A percentile compares a stretch with the other conserved stretches of the same genome.
Evolutionary conservation across 177 flowering plant genomes (phyloP).

Genomic region (Vitis hybrid): DNA sequence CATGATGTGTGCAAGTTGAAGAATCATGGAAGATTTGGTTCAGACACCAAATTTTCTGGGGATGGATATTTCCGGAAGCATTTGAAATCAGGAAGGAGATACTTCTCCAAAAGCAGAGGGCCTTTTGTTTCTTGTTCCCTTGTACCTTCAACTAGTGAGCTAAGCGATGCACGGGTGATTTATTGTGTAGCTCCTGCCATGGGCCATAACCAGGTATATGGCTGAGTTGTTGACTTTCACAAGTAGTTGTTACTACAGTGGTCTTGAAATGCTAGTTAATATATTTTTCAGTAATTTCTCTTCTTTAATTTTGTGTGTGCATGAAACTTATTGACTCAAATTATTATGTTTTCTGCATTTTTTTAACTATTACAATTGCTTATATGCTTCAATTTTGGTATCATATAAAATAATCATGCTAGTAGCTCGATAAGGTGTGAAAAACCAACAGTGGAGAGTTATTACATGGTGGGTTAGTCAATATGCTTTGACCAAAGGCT

Average conservation of each 20-base stretch:
- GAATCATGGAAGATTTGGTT: constrained; percentile 13
- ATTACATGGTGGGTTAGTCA: too few relatives aligned
- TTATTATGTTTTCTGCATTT: too few relatives aligned
- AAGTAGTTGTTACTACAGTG: neutral
- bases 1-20: constrained; percentile 24
- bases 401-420: too few relatives aligned
- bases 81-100: constrained; percentile 18
- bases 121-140: constrained; percentile 34
- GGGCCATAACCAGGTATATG: constrained; percentile 86
- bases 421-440: too few relatives aligned
- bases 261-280: neutral
- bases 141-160: constrained; percentile 18
- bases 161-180: constrained; percentile 49
- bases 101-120: constrained; percentile 14
- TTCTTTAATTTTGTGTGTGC: too few relatives aligned
- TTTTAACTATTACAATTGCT: too few relatives aligned
- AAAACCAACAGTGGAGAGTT: too few relatives aligned
- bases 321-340: too few relatives aligned
- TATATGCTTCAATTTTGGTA: too few relatives aligned
- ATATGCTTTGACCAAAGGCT: too few relatives aligned
- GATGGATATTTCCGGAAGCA: constrained; percentile 17
- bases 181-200: constrained; percentile 82
- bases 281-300: too few relatives aligned
- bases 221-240: neutral
- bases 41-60: neutral